These are phyloP conservation scores for Pseudodiploospora longispora DNA, from an alignment of 2,329 filamentous ascomycete species.

Conservation along the genomic window DNA sequence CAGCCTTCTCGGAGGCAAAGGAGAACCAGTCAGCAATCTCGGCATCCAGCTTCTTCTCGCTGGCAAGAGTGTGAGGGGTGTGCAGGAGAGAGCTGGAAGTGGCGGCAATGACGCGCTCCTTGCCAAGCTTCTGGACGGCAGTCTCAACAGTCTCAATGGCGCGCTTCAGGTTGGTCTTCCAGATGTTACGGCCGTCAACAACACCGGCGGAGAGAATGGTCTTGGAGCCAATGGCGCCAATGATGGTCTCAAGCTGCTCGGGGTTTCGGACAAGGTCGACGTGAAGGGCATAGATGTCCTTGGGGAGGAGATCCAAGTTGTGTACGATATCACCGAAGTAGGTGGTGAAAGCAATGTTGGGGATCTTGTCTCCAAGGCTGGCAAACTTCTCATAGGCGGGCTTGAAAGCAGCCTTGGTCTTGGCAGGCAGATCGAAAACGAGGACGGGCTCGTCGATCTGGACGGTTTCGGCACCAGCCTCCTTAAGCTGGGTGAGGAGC, in stretches of 20 bases:
- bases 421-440: slow-evolving; percentile 83
- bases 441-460: slow-evolving; percentile 98
- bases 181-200: slow-evolving; percentile 98
- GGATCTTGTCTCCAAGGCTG: slow-evolving; percentile 68
- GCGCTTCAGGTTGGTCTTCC: slow-evolving; percentile 98
- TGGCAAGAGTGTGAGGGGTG: slow-evolving; percentile 94
- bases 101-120: slow-evolving; percentile 93
- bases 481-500: slow-evolving; percentile 88
- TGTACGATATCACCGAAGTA: slow-evolving; percentile 99
- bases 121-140: slow-evolving; percentile 88
- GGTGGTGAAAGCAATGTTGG: slow-evolving; percentile 84
- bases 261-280: slow-evolving; percentile 96
- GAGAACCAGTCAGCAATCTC: slow-evolving; percentile 98
- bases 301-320: slow-evolving; percentile 87
- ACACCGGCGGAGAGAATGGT: slow-evolving; percentile 92
- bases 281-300: slow-evolving; percentile 78
- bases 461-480: slow-evolving; percentile 88
- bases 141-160: slow-evolving; percentile 86
- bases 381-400: slow-evolving; percentile 87
- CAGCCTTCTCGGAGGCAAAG: slow-evolving; percentile 90
- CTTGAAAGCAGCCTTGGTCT: slow-evolving; percentile 97
- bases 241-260: slow-evolving; percentile 86
- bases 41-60: slow-evolving; percentile 94
- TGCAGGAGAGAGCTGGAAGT: slow-evolving; percentile 97
- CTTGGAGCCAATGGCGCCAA: slow-evolving; percentile 74